These are phyloP conservation scores for Murraya koenigii DNA, from an alignment of 345 rosid genomes.

Conservation along the genomic window DNA sequence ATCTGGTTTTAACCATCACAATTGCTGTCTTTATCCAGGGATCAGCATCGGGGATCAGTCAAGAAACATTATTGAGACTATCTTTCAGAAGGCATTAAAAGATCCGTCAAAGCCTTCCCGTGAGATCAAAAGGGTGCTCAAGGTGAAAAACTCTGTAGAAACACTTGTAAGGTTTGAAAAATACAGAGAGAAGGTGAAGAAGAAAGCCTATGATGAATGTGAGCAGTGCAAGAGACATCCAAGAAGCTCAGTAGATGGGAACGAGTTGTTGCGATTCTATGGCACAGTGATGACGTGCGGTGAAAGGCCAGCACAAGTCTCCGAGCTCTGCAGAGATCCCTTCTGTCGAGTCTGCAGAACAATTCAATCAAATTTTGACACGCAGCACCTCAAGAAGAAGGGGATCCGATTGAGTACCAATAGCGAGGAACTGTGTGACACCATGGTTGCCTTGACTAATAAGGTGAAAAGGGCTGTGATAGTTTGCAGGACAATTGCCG, in stretches of 20 bases:
- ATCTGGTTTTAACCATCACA: not conserved
- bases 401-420: constrained; percentile 33
- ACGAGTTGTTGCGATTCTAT: constrained; percentile 46
- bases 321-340: constrained; percentile 38
- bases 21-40: constrained; percentile 24
- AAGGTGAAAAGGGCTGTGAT: constrained; percentile 36
- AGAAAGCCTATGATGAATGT: constrained; percentile 23
- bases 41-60: constrained; percentile 41
- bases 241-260: constrained; percentile 48
- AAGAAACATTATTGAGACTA: constrained; percentile 45
- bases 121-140: constrained; percentile 39
- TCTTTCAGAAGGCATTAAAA: constrained; percentile 35
- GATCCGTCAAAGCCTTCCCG: constrained; percentile 34
- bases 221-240: constrained; percentile 32
- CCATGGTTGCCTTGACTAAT: constrained; percentile 12
- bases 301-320: constrained; percentile 18
- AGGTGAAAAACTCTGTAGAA: constrained; percentile 41
- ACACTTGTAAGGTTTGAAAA: constrained; percentile 38
- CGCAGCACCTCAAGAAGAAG: constrained; percentile 17
- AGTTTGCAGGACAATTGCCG: constrained; percentile 43
- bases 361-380: constrained; percentile 31
- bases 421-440: constrained; percentile 35
- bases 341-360: too few relatives aligned
- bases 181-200: constrained; percentile 41
- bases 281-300: constrained; percentile 47